Percentiles rank a stretch among this genome's conserved stretches.
Evolutionary conservation across 2,329 filamentous ascomycete species (phyloP).

Genomic region (Rasamsonia emersonii): DNA sequence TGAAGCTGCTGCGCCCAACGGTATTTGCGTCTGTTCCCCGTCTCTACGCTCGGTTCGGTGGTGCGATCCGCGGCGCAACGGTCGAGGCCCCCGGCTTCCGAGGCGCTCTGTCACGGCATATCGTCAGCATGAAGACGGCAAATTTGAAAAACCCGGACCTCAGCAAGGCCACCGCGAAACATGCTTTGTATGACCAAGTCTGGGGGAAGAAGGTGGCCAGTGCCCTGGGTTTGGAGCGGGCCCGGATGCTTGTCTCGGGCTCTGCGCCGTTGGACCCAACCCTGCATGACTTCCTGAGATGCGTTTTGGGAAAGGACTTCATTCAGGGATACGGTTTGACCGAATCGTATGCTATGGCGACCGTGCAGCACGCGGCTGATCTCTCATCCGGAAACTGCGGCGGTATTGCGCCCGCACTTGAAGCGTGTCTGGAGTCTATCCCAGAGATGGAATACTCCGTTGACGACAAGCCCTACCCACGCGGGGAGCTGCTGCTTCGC

Average conservation of each 20-base stretch:
- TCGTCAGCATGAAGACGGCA: slow-evolving; percentile 71
- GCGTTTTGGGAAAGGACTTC: slow-evolving; percentile 71
- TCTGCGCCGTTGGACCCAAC: slow-evolving; percentile 84
- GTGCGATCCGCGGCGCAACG: slow-evolving; percentile 70
- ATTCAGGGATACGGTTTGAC: slow-evolving; percentile 89
- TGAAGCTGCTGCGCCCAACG: slow-evolving; percentile 78
- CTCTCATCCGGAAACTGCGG: slow-evolving; percentile 75
- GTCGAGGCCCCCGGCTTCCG: slow-evolving; percentile 70
- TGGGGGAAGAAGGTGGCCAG: slow-evolving; percentile 81
- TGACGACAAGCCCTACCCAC: slow-evolving; percentile 79
- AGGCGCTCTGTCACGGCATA: slow-evolving; percentile 70
- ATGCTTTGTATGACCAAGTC: slow-evolving; percentile 53
- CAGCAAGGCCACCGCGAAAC: slow-evolving; percentile 59
- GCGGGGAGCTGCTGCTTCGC: slow-evolving; percentile 79
- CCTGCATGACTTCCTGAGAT: slow-evolving; percentile 79
- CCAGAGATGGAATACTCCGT: slow-evolving; percentile 91
- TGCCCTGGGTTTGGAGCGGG: slow-evolving; percentile 71
- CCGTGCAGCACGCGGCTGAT: slow-evolving; percentile 63
- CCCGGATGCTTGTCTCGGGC: slow-evolving; percentile 69
- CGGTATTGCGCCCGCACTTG: slow-evolving; percentile 55
- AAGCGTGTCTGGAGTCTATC: slow-evolving; percentile 75
- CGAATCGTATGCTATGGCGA: slow-evolving; percentile 74
- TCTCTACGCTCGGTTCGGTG: slow-evolving; percentile 83
- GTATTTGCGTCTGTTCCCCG: slow-evolving; percentile 82
- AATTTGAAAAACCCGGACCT: slow-evolving; percentile 60